Evolutionary conservation across 208 protist species (phyloP).

Genomic region (Wallacemonas sp.): DNA sequence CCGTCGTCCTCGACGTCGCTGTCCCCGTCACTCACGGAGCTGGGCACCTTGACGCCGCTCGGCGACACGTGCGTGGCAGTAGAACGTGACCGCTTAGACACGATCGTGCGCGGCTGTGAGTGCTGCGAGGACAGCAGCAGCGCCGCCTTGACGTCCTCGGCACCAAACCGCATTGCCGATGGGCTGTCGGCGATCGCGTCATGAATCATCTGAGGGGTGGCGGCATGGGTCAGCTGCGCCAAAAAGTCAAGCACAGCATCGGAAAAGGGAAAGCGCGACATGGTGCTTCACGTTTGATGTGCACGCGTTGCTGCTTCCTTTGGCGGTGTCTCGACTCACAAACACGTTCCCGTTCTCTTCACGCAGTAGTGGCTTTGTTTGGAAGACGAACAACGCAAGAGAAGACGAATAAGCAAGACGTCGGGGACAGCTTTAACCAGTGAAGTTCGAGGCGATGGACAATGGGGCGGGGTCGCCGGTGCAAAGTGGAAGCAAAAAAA

Average conservation of each 20-base stretch:
- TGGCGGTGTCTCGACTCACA: too few species aligned
- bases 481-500: too few species aligned
- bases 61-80: too few species aligned
- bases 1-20: background rate
- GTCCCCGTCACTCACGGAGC: slow-evolving; percentile 4
- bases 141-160: background rate
- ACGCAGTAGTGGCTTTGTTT: too few species aligned
- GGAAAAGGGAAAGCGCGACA: slow-evolving; percentile 16
- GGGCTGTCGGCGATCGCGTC: slow-evolving; percentile 34
- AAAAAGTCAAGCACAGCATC: slow-evolving; percentile 67
- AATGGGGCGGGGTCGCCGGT: too few species aligned
- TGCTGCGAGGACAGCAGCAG: background rate
- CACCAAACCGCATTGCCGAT: slow-evolving; percentile 5
- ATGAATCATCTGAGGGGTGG: slow-evolving; percentile 47
- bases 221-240: slow-evolving; percentile 44
- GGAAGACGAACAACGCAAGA: too few species aligned
- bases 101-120: slow-evolving; percentile 4
- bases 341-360: too few species aligned
- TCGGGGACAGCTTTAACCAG: too few species aligned
- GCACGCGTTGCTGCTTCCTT: too few species aligned
- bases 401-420: too few species aligned
- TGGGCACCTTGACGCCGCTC: background rate
- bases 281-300: background rate
- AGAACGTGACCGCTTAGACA: slow-evolving; percentile 4
- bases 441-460: too few species aligned